Evolutionary conservation across 1,139 yeast species (phyloP), one percentile per base, ranked within the genome.

Genomic region (Magnusiomyces paraingens): DNA sequence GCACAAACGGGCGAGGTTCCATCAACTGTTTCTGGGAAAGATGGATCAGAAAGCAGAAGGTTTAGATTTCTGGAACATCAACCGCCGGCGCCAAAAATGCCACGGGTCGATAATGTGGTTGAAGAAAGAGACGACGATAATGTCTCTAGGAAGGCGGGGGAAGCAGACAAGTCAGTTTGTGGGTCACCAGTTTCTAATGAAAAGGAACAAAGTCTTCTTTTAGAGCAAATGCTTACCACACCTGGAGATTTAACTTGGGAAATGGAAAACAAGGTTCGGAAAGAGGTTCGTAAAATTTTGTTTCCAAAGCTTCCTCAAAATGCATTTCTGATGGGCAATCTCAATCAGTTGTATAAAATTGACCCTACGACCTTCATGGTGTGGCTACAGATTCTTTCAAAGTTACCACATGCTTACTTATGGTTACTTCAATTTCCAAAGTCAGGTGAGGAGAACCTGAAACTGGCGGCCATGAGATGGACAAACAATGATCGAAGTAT

Each of bases 351-450:
- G 21, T 69, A 69, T 59, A 69, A 69, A 52, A 65, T 69, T 50
- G 71, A 68, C 38, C 72, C 72, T 1, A 58, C 66, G 5, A 66
- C 66, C 0, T 63, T 68, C 50, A 57, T 60, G 17, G 52, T 58
- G 11, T 69, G 72, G 72, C 58, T 69, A 32, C 54, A 59, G 26
- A 67, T 69, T 42, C 57, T 69, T 18, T 53, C 60, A 36, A 58
- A 62, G 10, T 52, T 62, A 21, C 69, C 70, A 2, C 61, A 64
- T 43, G 63, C 70, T 17, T 66, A 67, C 40, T 54, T 69, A 21
- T 69, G 72, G 72, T 55, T 68, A 17, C 62, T 68, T 26, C 67
- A 67, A 52, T 68, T 68, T 54, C 72, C 72, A 22, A 62, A 62
- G 44, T 56, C 65, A 20, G 72, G 71, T 4, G 62, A 66, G 43